Conservation (phyloP, 768 basidiomycete genomes). For the Termitomyces sp. region DNA sequence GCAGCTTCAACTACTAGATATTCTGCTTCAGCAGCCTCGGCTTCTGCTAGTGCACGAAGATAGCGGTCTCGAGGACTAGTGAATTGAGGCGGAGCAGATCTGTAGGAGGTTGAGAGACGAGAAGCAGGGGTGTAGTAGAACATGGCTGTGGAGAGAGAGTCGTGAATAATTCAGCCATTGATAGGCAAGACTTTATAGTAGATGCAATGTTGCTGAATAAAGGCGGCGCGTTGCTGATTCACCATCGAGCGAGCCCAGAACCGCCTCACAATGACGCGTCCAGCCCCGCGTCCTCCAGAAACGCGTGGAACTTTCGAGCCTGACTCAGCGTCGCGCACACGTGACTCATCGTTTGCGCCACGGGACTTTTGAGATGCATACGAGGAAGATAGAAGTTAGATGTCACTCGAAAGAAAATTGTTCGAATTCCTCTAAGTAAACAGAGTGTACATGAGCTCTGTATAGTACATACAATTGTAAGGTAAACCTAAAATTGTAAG, state of each 20-base stretch:
- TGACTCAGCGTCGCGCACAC: not conserved
- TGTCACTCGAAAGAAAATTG: too few relatives aligned
- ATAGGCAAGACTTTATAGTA: constrained; percentile 17
- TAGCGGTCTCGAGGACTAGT: constrained; percentile 29
- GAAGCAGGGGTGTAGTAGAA: constrained; percentile 12
- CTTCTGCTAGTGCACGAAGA: constrained; percentile 32
- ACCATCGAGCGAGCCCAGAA: not conserved
- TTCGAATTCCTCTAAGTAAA: too few relatives aligned
- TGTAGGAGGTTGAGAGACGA: not conserved
- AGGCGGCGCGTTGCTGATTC: constrained; percentile 19
- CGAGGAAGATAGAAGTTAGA: too few relatives aligned
- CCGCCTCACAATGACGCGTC: constrained; percentile 7
- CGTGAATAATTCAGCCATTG: not conserved
- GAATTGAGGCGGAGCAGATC: constrained; percentile 7
- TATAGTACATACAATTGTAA: too few relatives aligned
- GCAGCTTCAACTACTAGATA: constrained; percentile 30
- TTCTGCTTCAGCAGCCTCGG: constrained; percentile 33
- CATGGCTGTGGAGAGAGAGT: constrained; percentile 8
- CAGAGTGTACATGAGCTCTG: too few relatives aligned
- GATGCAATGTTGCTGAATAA: constrained; percentile 11
- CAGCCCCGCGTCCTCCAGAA: constrained; percentile 15
- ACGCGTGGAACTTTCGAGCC: constrained; percentile 12
- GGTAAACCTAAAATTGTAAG: too few relatives aligned
- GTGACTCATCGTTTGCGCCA: too few relatives aligned
- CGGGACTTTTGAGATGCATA: too few relatives aligned